Evolutionary conservation across 106 monocot species (phyloP).

Genomic region (Dioscorea zingiberensis): DNA sequence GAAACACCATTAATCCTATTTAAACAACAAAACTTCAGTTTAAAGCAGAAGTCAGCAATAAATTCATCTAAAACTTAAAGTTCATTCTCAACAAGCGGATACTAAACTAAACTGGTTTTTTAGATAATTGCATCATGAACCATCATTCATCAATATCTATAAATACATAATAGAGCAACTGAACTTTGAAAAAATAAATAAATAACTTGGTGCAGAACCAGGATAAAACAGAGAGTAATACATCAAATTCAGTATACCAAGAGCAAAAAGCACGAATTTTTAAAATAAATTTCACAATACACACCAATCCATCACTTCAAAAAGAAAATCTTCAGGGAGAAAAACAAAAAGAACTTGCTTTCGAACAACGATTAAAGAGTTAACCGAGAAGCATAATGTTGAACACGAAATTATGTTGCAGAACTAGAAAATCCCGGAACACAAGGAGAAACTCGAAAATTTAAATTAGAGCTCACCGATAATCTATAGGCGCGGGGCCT

Average conservation of each 20-base stretch:
- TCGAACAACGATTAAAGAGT: neutral
- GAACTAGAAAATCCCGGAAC: neutral
- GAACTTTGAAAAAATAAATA: no score
- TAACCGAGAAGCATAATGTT: neutral
- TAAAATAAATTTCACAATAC: neutral
- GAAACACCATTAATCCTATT: neutral
- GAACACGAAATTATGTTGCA: neutral
- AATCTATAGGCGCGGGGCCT: constrained; percentile 23
- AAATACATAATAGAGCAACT: no score
- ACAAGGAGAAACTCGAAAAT: neutral
- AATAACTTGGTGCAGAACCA: no score
- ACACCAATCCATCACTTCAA: neutral
- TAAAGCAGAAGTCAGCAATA: no score
- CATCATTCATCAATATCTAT: no score
- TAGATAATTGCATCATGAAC: neutral
- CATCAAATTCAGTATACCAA: no score
- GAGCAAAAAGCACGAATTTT: no score
- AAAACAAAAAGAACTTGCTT: neutral
- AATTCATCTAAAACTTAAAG: neutral
- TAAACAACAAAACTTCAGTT: neutral
- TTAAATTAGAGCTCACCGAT: constrained; percentile 5
- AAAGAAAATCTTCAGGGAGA: neutral
- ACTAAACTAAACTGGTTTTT: neutral
- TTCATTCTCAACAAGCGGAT: neutral
- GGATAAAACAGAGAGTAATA: no score